Evolutionary conservation across 768 basidiomycete genomes (phyloP).

Genomic region (Termitomyces titanicus): DNA sequence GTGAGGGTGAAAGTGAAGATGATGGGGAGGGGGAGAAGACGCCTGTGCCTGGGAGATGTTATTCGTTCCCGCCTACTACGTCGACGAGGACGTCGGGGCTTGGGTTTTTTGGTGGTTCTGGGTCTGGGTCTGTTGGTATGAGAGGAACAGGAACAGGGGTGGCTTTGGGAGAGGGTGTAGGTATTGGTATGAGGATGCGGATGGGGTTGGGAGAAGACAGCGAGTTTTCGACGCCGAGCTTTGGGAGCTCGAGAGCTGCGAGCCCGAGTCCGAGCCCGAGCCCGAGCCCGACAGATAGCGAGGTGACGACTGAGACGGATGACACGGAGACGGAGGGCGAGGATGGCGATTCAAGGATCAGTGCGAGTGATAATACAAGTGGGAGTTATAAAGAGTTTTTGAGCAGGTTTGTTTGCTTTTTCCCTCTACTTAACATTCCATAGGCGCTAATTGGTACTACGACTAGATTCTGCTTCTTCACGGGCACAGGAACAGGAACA

Average conservation of each 20-base stretch:
- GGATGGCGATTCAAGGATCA: not conserved
- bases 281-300: conserved; percentile 6
- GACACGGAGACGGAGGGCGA: conserved; percentile 20
- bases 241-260: conserved; percentile 39
- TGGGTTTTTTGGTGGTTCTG: not conserved
- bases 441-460: too few relatives aligned
- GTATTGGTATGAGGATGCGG: not conserved
- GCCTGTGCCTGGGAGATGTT: conserved; percentile 27
- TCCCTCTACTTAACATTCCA: not conserved
- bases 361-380: conserved; percentile 7
- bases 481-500: conserved; percentile 42
- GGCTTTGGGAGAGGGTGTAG: not conserved
- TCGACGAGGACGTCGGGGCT: not conserved
- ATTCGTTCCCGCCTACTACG: conserved; percentile 32
- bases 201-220: conserved; percentile 25
- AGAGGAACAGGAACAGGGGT: not conserved
- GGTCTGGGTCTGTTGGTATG: too few relatives aligned
- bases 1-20: not conserved
- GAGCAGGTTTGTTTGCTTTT: conserved; percentile 45
- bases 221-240: conserved; percentile 44
- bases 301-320: conserved; percentile 24
- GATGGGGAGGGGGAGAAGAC: conserved; percentile 15
- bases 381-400: conserved; percentile 59
- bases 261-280: conserved; percentile 4
- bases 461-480: conserved; percentile 77